A percentile compares a stretch with the other conserved stretches of the same genome.
Conservation (phyloP, 2,329 filamentous ascomycete species). For the Cytospora piceae region DNA sequence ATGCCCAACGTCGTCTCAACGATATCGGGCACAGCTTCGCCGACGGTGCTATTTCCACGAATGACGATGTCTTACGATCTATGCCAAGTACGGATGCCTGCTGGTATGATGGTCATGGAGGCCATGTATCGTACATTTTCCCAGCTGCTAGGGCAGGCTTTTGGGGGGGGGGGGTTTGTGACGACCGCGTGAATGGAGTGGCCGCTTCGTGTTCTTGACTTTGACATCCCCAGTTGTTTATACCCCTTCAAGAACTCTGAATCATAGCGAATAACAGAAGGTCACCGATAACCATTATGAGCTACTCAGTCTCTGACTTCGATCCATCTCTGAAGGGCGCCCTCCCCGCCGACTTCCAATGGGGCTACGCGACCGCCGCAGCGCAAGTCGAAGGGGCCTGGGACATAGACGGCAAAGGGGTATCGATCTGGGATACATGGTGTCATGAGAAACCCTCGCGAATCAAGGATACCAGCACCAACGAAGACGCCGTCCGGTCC, state of each 20-base stretch:
- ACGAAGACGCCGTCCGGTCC: conserved; percentile 44
- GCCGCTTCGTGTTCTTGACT: not conserved
- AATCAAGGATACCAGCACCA: conserved; percentile 45
- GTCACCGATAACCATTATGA: conserved; percentile 24
- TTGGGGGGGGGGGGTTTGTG: too few relatives aligned
- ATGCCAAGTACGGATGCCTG: not conserved
- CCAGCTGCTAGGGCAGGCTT: not conserved
- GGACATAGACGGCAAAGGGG: conserved; percentile 46
- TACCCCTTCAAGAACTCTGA: not conserved
- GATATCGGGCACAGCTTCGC: conserved; percentile 22
- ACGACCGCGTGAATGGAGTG: not conserved
- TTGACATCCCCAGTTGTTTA: too few relatives aligned
- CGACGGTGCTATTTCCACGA: conserved; percentile 26
- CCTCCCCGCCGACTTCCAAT: conserved; percentile 43
- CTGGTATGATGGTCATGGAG: not conserved
- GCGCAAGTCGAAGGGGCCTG: conserved; percentile 48
- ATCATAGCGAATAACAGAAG: too few relatives aligned
- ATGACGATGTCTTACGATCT: conserved; percentile 8
- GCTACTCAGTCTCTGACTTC: conserved; percentile 33
- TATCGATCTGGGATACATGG: conserved; percentile 47
- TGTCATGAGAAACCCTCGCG: conserved; percentile 43
- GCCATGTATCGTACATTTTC: not conserved
- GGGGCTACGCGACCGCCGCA: conserved; percentile 47
- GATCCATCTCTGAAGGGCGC: conserved; percentile 36
- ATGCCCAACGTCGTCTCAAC: conserved; percentile 1